Evolutionary conservation across 352 stramenopile genomes (phyloP), one percentile per base, ranked within the genome.

Genomic region (Globisporangium cystogenes): DNA sequence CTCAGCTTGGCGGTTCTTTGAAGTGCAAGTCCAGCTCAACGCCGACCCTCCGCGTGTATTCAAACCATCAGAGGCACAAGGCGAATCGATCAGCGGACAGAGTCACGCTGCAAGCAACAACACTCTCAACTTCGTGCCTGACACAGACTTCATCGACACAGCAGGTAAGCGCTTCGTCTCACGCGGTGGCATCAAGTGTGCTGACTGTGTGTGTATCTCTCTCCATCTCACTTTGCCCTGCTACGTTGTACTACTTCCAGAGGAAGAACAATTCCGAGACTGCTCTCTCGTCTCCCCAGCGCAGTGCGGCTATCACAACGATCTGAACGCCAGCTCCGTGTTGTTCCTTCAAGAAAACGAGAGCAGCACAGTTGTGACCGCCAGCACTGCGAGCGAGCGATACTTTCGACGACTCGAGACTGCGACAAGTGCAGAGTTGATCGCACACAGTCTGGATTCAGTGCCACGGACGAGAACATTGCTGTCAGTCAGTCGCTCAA

Each of bases 1-100:
- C 18, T 43, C 53, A 7, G 51, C 55, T 10, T 62, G 67, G 47
- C 51, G 48, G 21, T 53, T 76, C 14, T 71, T 59, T 0, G 68
- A 74, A 54, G 27, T 74, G 15, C 68, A 76, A 45, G 57, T 62
- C 6, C 46, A 50, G n/a, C 46, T 74, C 29, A 74, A 74, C n/a
- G 53, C 62, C 31, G 54, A 72, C 11, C 10, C 26, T 0, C 43
- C 48, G 23, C 60, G 24, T 8, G 27, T 65, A 21, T 55, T 64
- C 21, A 35, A 51, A 31, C 39, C 57, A 14, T 53, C 64, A 15
- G 42, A 65, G 20, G 46, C 37, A 31, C 40, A 40, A 6, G 55
- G 57, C 8, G 48, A 44, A 11, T 68, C 68, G 23, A 12, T 26
- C 59, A 43, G 46, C 35, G 31, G 42, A 7, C 55, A 35, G 23